Percentiles rank a stretch among this genome's conserved stretches.
Conservation (phyloP, 768 basidiomycete genomes). For the Vishniacozyma victoriae region DNA sequence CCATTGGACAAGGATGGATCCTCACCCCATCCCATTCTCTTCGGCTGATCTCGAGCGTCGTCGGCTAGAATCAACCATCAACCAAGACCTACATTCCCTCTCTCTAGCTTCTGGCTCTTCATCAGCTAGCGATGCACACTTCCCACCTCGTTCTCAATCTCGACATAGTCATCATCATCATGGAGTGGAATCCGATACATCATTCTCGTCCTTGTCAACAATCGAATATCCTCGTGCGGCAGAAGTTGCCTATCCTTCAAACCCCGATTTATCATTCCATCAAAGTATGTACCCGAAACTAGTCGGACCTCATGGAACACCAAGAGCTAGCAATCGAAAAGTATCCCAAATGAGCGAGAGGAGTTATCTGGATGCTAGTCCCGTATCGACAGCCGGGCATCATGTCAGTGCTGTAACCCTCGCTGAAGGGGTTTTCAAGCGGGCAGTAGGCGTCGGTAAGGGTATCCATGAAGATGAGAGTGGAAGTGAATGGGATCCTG, state of each 20-base stretch:
- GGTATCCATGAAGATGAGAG: no score
- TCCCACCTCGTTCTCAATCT: conserved; percentile 8
- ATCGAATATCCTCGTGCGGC: conserved; percentile 18
- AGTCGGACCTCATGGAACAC: conserved; percentile 26
- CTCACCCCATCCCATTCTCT: conserved; percentile 30
- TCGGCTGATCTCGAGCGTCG: conserved; percentile 32
- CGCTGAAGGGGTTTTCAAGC: conserved; percentile 67
- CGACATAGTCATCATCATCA: background rate
- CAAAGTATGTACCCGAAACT: background rate
- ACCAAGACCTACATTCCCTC: conserved; percentile 30
- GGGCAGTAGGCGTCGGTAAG: conserved; percentile 54
- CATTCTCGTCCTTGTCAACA: conserved; percentile 9
- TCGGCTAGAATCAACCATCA: conserved; percentile 34
- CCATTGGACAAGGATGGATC: no score
- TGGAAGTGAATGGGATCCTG: conserved; percentile 49
- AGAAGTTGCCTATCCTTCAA: conserved; percentile 2
- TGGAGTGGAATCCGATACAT: no score
- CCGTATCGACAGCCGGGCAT: conserved; percentile 73
- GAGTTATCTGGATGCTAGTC: conserved; percentile 30
- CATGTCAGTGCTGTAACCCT: conserved; percentile 85
- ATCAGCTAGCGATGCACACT: conserved; percentile 3
- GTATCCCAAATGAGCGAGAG: conserved; percentile 4
- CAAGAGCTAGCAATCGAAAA: conserved; percentile 13
- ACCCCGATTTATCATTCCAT: background rate
- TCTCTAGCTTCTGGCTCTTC: conserved; percentile 20